Percentiles rank a stretch among this genome's conserved stretches.
Conservation (phyloP, 2,329 filamentous ascomycete species). For the Davidsoniella neocaledoniae region DNA sequence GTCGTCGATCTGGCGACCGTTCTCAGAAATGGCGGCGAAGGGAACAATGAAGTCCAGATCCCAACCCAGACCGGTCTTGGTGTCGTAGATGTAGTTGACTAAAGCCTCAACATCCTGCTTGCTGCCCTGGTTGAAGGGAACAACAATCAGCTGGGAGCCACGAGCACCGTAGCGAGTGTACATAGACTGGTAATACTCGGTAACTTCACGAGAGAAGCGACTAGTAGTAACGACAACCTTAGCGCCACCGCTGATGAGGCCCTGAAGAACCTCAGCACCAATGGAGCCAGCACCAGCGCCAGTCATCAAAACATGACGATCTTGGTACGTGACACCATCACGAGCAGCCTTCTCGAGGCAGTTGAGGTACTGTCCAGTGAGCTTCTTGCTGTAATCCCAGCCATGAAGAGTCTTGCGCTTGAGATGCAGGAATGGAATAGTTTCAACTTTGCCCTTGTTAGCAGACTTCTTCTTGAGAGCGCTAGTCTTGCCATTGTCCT, state of each 20-base stretch:
- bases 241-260: slow-evolving; percentile 87
- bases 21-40: slow-evolving; percentile 94
- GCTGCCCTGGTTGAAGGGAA: slow-evolving; percentile 97
- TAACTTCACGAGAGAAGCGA: slow-evolving; percentile 90
- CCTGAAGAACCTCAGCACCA: slow-evolving; percentile 89
- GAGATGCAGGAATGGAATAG: slow-evolving; percentile 91
- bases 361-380: slow-evolving; percentile 84
- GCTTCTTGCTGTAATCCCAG: slow-evolving; percentile 99
- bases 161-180: slow-evolving; percentile 87
- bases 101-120: slow-evolving; percentile 94
- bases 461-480: slow-evolving; percentile 34
- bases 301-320: slow-evolving; percentile 95
- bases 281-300: slow-evolving; percentile 96
- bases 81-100: slow-evolving; percentile 88
- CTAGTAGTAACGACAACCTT: slow-evolving; percentile 95
- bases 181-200: slow-evolving; percentile 98
- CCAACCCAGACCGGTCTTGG: slow-evolving; percentile 94
- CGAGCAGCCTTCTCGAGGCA: slow-evolving; percentile 79
- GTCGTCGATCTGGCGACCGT: slow-evolving; percentile 88
- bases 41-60: slow-evolving; percentile 92
- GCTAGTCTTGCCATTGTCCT: slow-evolving; percentile 61
- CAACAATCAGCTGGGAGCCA: slow-evolving; percentile 91
- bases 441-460: slow-evolving; percentile 83
- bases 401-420: slow-evolving; percentile 88
- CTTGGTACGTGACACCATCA: slow-evolving; percentile 75